Conservation (phyloP, 169 alveolate genomes). For the Perkinsus marinus region DNA sequence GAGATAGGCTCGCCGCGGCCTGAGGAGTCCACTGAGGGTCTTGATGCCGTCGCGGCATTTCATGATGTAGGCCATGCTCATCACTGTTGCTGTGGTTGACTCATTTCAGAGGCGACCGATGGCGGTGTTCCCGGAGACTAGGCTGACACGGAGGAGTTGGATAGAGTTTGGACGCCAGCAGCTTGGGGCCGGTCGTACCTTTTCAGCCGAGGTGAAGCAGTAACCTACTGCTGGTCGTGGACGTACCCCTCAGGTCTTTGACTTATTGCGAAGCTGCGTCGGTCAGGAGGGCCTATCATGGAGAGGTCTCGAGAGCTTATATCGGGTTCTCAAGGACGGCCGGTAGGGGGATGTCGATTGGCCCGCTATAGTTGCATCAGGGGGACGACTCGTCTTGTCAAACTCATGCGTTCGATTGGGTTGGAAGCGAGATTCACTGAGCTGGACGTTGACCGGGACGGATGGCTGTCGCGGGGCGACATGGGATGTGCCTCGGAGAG, state of each 20-base stretch:
- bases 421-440: not conserved
- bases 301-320: not conserved
- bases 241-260: not conserved
- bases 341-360: not conserved
- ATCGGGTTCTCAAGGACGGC: not conserved
- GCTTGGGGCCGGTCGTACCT: not conserved
- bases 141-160: not conserved
- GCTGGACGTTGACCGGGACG: not conserved
- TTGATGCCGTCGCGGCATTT: not conserved
- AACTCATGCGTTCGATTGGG: not conserved
- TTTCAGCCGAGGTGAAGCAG: not conserved
- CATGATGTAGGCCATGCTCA: not conserved
- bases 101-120: too few species aligned
- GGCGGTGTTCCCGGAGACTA: not conserved
- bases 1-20: not conserved
- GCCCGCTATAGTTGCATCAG: not conserved
- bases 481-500: not conserved
- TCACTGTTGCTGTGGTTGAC: not conserved
- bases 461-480: not conserved
- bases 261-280: not conserved
- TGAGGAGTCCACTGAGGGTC: not conserved
- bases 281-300: not conserved
- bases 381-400: not conserved
- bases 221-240: not conserved
- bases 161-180: not conserved